Percentiles rank a stretch among this genome's conserved stretches.
Evolutionary conservation across 768 basidiomycete species (phyloP).

Genomic region (Austroboletus festivus): DNA sequence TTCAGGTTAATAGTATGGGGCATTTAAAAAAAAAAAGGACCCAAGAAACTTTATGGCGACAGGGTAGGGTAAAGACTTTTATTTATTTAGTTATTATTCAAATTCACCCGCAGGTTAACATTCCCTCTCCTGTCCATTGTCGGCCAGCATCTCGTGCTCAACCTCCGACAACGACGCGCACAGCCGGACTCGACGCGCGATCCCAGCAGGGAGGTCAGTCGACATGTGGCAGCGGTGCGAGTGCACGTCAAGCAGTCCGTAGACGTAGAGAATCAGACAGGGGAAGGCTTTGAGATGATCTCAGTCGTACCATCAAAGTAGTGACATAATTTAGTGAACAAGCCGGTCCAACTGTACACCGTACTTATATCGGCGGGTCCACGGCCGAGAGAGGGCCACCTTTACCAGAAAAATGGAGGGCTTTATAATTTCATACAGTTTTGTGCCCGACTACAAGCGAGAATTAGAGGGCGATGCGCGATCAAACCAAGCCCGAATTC

Average conservation of each 20-base stretch:
- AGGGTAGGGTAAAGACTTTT: background rate
- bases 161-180: constrained; percentile 11
- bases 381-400: no score
- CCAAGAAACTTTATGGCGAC: constrained; percentile 10
- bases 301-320: no score
- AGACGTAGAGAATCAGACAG: background rate
- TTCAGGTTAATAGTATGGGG: no score
- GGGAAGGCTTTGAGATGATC: background rate
- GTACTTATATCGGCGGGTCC: no score
- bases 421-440: no score
- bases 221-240: constrained; percentile 11
- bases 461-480: no score
- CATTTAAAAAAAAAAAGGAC: constrained; percentile 8
- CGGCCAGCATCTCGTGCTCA: constrained; percentile 26
- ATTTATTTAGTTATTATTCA: background rate
- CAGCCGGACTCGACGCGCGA: constrained; percentile 7
- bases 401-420: no score
- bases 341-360: no score
- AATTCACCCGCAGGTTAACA: constrained; percentile 3
- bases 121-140: constrained; percentile 9
- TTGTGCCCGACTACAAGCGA: no score
- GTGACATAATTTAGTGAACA: no score
- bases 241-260: background rate
- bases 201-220: constrained; percentile 7
- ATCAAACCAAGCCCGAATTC: no score